Base-by-base conservation (phyloP, 108 stramenopile species). In the Cylindrotheca fusiformis region DNA sequence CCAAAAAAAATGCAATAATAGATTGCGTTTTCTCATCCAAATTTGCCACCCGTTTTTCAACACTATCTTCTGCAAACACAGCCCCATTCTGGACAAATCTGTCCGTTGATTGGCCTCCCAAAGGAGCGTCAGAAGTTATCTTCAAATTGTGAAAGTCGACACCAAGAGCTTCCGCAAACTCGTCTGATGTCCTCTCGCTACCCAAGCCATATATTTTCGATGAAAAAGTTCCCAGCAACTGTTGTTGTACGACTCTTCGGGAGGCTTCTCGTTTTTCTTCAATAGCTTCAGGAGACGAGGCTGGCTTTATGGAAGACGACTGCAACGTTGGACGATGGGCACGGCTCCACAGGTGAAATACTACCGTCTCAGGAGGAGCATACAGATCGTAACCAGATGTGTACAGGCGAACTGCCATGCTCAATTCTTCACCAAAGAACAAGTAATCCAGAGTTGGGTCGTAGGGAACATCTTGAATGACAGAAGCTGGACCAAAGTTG, bases 401-500 rank as follows among this genome's bases (percentile, higher is more conserved):
- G 41, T 59, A 93, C 6, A 94, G 67, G 29, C 93, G 72, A 22
- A 90, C 81, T 22, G 95, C 93, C 86, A 91, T 85, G 52, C 75
- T 73, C 22, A 87, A 50, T 71, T 96, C 95, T 70, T 96, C 95
- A 26, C 95, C 95, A 63, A 96, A 94, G 71, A 96, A 96, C 1
- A 94, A 44, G 31, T 85, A 73, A 46, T 75, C 87, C 33, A 90
- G 55, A 17, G 27, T 61, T 5, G 63, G 65, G 71, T 94, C 92
- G 65, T 93, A 94, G 3, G 93, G 93, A 26, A 86, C 90, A 49
- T 84, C 63, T 2, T 60, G 50, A 12, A 85, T 58, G 2, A 78
- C 24, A 18, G 58, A 48, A 1, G 76, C 58, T 8, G 72, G 70
- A 10, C 72, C 77, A 68, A 96, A 96, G 61, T 83, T 85, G 68